Evolutionary conservation across 805 yeast genomes (phyloP).

Genomic region (baker's yeast (Saccharomyces cerevisiae)): DNA sequence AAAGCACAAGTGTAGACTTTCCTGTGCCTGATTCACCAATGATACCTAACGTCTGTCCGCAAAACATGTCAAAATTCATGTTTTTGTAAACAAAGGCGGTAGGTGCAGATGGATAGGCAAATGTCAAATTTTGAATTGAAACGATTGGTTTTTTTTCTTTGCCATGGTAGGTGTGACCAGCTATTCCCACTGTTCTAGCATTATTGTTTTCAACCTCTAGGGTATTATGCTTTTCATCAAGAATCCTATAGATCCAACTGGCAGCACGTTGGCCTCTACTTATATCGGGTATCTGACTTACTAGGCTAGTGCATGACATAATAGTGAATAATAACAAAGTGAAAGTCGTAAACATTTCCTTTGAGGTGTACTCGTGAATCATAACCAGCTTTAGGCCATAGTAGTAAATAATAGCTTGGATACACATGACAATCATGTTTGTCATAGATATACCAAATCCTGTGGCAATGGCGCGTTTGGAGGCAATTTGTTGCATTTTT

Average conservation of each 20-base stretch:
- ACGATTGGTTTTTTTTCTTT: conserved; percentile 23
- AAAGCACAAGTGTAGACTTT: conserved; percentile 63
- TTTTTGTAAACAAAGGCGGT: conserved; percentile 32
- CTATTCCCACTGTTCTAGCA: conserved; percentile 1
- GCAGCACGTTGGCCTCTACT: conserved; percentile 75
- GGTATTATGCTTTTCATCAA: conserved; percentile 12
- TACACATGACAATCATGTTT: conserved; percentile 44
- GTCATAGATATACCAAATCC: conserved; percentile 63
- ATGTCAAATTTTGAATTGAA: conserved; percentile 38
- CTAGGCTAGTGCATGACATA: conserved; percentile 49
- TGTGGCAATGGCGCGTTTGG: conserved; percentile 45
- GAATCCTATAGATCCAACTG: conserved; percentile 39
- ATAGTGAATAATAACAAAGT: conserved; percentile 68
- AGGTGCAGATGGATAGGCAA: conserved; percentile 38
- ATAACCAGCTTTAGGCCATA: conserved; percentile 74
- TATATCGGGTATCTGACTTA: conserved; percentile 68
- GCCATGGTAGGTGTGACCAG: not conserved
- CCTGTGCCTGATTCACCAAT: conserved; percentile 90
- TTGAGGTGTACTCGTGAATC: conserved; percentile 42
- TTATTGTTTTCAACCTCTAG: conserved; percentile 2
- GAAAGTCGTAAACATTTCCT: conserved; percentile 59
- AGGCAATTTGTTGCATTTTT: conserved; percentile 35
- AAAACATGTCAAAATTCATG: conserved; percentile 36
- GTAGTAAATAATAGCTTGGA: conserved; percentile 68
- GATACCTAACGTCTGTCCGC: conserved; percentile 52